Evolutionary conservation across 306 rosid genomes (phyloP), one percentile per base, ranked within the genome.

Genomic region (Corylus heterophylla): DNA sequence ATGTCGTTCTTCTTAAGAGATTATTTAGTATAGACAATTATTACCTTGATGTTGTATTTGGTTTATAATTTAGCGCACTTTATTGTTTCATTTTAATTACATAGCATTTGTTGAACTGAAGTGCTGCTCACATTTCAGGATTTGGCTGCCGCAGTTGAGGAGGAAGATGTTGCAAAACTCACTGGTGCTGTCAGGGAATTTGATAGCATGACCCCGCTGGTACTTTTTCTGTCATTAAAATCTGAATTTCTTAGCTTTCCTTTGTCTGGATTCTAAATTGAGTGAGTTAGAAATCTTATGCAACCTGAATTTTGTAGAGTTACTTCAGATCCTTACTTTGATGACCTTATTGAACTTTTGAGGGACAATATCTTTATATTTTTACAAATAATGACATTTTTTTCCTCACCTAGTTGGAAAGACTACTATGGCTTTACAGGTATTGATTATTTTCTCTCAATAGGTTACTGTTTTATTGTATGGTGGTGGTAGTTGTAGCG

Each of bases 121-220:
- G 54, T 76, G 71, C 61, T 76, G 16, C 81, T 58, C 48, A 14
- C 35, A 50, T 71, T 77, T 83, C 85, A 83, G 91, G 88, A 86
- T 81, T 79, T 68, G 86, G 94, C 96, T 75, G 86, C 94, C 51
- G 62, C 97, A 35, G 25, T 91, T 66, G 98, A 95, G 75, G 98
- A 95, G 79, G 99, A 88, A 79, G 99, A 93, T 78, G 88, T 91
- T 79, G 85, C 77, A 3, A 91, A 86, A 85, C 93, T 93, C 73
- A 95, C 99, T 70, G 97, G 86, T 64, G 97, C 86, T 78, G 89
- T 95, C 72, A 91, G 91, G 90, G 99, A 93, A 79, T 95, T 91
- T 76, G 99, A 95, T 85, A 89, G 96, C 87, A 91, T 95, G 93
- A 91, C 98, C 63, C 89, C 98, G 22, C 87, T 95, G 98, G 99